These are phyloP conservation scores for Marasmius tenuissimus DNA, from an alignment of 1,284 basidiomycete genomes.

Conservation along the genomic window DNA sequence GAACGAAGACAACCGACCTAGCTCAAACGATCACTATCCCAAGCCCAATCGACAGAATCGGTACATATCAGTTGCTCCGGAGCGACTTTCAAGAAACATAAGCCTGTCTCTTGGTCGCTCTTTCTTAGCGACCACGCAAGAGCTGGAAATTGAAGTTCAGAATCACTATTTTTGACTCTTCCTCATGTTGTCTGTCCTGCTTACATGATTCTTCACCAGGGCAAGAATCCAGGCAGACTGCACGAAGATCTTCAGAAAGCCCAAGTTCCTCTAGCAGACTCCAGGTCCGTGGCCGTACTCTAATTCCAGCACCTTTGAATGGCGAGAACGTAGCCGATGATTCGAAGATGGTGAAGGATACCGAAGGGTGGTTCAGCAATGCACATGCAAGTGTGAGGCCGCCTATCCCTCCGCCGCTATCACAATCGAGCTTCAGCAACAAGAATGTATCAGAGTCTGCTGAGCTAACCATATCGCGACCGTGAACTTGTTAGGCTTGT, in stretches of 20 bases:
- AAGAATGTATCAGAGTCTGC: neutral
- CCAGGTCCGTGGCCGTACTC: neutral
- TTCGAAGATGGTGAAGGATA: neutral
- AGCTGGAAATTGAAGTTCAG: neutral
- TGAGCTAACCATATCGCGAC: neutral
- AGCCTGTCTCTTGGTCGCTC: too few species aligned
- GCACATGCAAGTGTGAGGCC: neutral
- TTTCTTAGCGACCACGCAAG: neutral
- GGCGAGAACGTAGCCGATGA: neutral
- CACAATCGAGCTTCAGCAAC: neutral
- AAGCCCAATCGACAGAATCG: neutral
- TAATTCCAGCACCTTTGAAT: neutral
- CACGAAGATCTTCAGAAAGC: neutral
- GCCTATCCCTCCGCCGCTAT: neutral
- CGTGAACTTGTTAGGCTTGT: too few species aligned
- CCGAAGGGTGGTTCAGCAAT: neutral
- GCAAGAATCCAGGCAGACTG: neutral
- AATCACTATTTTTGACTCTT: too few species aligned
- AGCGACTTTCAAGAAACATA: too few species aligned
- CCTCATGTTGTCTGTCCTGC: neutral
- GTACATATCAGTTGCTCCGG: neutral
- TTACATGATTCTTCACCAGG: neutral
- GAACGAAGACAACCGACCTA: neutral
- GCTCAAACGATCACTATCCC: neutral
- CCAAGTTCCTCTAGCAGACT: neutral